Base-by-base conservation (phyloP, 768 basidiomycete genomes). In the Serendipita indica region DNA sequence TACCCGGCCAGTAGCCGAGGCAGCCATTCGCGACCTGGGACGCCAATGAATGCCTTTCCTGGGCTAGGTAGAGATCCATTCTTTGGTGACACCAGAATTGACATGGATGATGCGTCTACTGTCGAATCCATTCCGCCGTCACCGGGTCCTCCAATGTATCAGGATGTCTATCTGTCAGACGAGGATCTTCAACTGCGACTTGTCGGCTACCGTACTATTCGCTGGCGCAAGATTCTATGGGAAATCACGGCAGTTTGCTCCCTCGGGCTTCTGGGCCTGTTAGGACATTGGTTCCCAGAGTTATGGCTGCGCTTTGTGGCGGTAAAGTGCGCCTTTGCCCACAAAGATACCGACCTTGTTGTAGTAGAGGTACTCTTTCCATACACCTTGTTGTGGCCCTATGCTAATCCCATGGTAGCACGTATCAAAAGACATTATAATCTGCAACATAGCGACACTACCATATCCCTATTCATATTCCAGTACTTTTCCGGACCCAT, bases 281-380 rank as follows among this genome's bases (percentile, higher is more conserved):
- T 93, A 6, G 93, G 92, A 2, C 83, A 91, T 65, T 99, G 96
- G 96, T 82, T 96, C 63, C 96, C 96, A 59, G 79, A 77, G 3
- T 63, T 92, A 27, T 97, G 96, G 96, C 78, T 98, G 56, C 80
- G 80, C 28, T 93, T 85, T 79, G 86, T 88, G 20, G 81, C 89
- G 1, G 76, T 72, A 43, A 89, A 93, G 69, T 88, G 79, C 57
- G 84, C 86, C 20, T 99, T 98, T 65, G 79, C 80, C 49, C 72
- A 87, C 59, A 74, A 81, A 6, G 69, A 71, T 33, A 71, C 80
- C 63, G 89, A 87, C 3, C 84, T 90, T 64, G 77, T 96, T 37
- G 86, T 93, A 16, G 82, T 94, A 34, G 92, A 99, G 80, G 93
- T 96, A 63, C 60, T 84, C 71, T 58, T 10, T 61, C 35, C n/a